Conservation (phyloP, 2,329 filamentous ascomycete genomes). For the Claviceps humidiphila region DNA sequence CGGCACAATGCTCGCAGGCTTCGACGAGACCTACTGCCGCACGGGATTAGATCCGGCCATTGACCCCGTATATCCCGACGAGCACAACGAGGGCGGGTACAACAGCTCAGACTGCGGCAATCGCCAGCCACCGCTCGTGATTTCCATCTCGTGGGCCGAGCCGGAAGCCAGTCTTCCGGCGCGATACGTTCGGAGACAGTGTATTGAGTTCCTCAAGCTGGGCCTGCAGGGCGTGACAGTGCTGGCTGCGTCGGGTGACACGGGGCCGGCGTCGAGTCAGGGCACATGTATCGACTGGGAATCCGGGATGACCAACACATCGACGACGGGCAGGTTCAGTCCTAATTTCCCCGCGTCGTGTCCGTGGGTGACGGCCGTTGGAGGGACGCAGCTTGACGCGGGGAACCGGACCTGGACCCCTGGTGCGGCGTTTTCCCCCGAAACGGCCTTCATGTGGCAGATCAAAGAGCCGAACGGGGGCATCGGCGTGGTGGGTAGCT, state of each 20-base stretch:
- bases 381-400: constrained; percentile 31
- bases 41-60: background rate
- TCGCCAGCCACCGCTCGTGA: background rate
- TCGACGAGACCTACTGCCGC: background rate
- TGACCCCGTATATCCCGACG: background rate
- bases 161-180: background rate
- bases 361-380: constrained; percentile 50
- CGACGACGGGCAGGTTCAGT: constrained; percentile 22
- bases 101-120: background rate
- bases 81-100: background rate
- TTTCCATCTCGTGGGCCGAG: background rate
- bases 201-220: constrained; percentile 25
- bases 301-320: constrained; percentile 17
- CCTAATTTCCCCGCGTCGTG: constrained; percentile 26
- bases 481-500: constrained; percentile 36
- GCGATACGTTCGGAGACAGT: background rate
- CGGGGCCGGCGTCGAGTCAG: constrained; percentile 16
- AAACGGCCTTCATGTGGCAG: constrained; percentile 7
- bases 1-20: background rate
- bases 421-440: background rate
- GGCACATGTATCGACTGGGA: background rate
- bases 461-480: constrained; percentile 16
- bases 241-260: constrained; percentile 51
- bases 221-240: constrained; percentile 53
- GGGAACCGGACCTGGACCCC: constrained; percentile 7